Conservation (phyloP, 176 grass and related monocot species). For the Aegilops bicornis region DNA sequence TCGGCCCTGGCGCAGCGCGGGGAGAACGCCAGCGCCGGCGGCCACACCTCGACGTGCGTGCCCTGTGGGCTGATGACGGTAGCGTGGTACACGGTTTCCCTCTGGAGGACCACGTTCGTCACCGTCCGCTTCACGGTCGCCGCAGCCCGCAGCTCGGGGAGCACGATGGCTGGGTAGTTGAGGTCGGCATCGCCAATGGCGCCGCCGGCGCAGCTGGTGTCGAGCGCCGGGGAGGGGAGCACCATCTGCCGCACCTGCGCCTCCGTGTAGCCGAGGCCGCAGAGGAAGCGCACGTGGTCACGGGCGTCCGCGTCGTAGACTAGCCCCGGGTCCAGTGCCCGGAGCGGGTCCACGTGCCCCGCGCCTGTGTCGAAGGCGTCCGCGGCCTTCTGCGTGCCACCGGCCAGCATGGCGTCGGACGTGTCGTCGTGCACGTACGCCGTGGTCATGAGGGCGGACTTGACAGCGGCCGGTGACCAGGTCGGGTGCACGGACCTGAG, state of each 20-base stretch:
- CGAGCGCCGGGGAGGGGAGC: conserved; percentile 38
- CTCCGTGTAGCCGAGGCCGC: conserved; percentile 66
- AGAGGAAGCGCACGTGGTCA: conserved; percentile 74
- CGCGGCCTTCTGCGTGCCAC: conserved; percentile 64
- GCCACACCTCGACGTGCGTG: conserved; percentile 54
- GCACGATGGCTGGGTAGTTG: conserved; percentile 78
- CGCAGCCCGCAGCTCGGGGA: conserved; percentile 45
- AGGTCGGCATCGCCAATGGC: conserved; percentile 22
- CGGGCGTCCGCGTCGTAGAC: conserved; percentile 64
- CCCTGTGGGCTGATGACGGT: conserved; percentile 54
- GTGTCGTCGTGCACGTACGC: conserved; percentile 69
- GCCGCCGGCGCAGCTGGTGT: conserved; percentile 46
- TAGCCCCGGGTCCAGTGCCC: conserved; percentile 74
- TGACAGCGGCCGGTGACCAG: conserved; percentile 84
- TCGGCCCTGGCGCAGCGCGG: conserved; percentile 20
- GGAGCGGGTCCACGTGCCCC: conserved; percentile 73
- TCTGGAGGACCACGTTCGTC: conserved; percentile 58
- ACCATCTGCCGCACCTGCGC: conserved; percentile 64
- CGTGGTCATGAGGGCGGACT: conserved; percentile 91
- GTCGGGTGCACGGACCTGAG: conserved; percentile 73
- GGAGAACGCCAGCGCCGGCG: conserved; percentile 51
- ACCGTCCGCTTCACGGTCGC: conserved; percentile 67
- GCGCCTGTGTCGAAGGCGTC: conserved; percentile 87
- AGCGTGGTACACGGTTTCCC: conserved; percentile 47
- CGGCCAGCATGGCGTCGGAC: conserved; percentile 57